Evolutionary conservation across 805 yeast genomes (phyloP), one percentile per base, ranked within the genome.

Genomic region (Ogataea allantospora): DNA sequence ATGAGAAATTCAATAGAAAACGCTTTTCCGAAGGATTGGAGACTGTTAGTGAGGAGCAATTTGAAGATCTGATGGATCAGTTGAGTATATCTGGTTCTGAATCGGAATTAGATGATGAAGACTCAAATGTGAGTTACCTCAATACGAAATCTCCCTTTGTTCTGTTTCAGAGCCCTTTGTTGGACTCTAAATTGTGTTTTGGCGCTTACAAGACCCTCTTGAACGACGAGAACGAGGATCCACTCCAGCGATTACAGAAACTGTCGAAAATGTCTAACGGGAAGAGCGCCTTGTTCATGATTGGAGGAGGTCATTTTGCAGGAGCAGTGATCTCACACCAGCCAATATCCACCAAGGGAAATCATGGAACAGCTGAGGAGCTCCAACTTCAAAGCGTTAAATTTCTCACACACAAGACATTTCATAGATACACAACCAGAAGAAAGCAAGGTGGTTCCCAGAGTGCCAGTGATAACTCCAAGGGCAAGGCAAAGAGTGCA

Each of bases 381-480:
- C 55, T 73, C n/a, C 66, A 72, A 29, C 78, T 75, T 38, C 87
- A 80, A 58, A 73, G 77, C 12, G 95, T 82, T 13, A 74, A 70
- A 33, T 60, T 89, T 7, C 35, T 88, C 2, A 82, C 68, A 12
- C 87, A 88, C 42, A 91, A 88, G 54, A 84, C 97, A 0, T 87
- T 86, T 60, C 99, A 91, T 59, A 71, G 98, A 48, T 93, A 93
- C 55, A 93, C 99, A 2, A 88, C 97, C 1, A 79, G 99, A 67
- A 75, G 96, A 47, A 93, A 93, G 56, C 99, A 93, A 62, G 99
- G 99, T 68, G 99, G 99, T 1, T 76, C 97, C 0, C 99, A 93
- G 58, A 77, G 89, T 47, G 89, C 97, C 1, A 83, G 77, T 62
- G 99, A 93, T 62, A 87, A 83, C 54, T 84, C 95, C 1, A 77